Conservation (phyloP, 805 yeast genomes). For the Sugiyamaella americana region DNA sequence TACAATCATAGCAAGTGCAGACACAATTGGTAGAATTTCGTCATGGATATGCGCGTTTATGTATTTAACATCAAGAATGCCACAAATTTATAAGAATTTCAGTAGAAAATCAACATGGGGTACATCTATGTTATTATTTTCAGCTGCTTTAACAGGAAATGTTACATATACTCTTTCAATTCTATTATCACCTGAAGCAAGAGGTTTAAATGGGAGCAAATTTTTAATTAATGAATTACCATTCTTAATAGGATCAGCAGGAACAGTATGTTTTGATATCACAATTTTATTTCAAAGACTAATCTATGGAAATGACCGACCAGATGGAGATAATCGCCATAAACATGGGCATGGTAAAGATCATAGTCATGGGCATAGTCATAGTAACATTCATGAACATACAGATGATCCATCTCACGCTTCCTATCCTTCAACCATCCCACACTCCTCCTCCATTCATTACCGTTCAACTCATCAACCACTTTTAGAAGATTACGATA, state of each 20-base stretch:
- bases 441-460: background rate
- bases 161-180: conserved; percentile 71
- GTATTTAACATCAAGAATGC: conserved; percentile 73
- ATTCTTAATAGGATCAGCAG: conserved; percentile 76
- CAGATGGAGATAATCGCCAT: conserved; percentile 5
- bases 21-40: conserved; percentile 39
- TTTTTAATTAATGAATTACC: conserved; percentile 72
- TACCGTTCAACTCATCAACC: background rate
- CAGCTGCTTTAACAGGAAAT: conserved; percentile 74
- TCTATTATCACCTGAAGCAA: conserved; percentile 48
- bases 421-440: background rate
- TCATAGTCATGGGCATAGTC: conserved; percentile 1
- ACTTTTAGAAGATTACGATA: background rate
- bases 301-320: conserved; percentile 17
- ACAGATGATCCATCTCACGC: background rate
- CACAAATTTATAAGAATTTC: conserved; percentile 76
- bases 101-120: conserved; percentile 80
- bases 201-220: conserved; percentile 35
- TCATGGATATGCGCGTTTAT: conserved; percentile 79
- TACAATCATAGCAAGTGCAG: background rate
- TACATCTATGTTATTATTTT: conserved; percentile 71
- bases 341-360: conserved; percentile 1
- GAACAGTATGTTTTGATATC: conserved; percentile 74
- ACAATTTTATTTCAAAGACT: conserved; percentile 35
- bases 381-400: background rate